These are phyloP conservation scores for Nosema muscidifuracis DNA, from an alignment of 371 early-diverging fungal species.

Conservation along the genomic window DNA sequence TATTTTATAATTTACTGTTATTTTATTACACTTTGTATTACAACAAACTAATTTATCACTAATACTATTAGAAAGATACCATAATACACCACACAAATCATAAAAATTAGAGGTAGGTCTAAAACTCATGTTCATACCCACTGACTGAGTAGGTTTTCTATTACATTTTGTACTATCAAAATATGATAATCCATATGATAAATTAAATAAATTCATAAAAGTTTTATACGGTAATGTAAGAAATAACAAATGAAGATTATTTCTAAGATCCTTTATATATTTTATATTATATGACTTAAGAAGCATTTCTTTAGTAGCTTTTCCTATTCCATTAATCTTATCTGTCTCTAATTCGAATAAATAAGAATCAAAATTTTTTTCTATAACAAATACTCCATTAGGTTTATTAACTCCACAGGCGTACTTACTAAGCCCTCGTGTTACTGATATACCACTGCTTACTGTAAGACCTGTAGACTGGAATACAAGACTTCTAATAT, in stretches of 20 bases:
- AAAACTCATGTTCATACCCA: slow-evolving; percentile 19
- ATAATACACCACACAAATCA: slow-evolving; percentile 11
- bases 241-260: slow-evolving; percentile 18
- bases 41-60: neutral
- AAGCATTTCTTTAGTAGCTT: slow-evolving; percentile 35
- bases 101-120: slow-evolving; percentile 26
- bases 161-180: slow-evolving; percentile 19
- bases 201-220: slow-evolving; percentile 28
- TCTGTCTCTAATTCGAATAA: slow-evolving; percentile 23
- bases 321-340: slow-evolving; percentile 56
- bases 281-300: slow-evolving; percentile 24
- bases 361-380: slow-evolving; percentile 24
- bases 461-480: slow-evolving; percentile 42
- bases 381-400: slow-evolving; percentile 34
- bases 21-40: neutral
- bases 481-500: slow-evolving; percentile 34
- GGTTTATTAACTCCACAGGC: slow-evolving; percentile 50
- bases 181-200: slow-evolving; percentile 40
- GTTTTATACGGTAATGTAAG: slow-evolving; percentile 32
- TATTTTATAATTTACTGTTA: slow-evolving; percentile 40
- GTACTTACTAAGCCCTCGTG: slow-evolving; percentile 45
- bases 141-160: neutral
- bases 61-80: neutral
- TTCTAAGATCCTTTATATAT: slow-evolving; percentile 33
- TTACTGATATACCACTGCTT: slow-evolving; percentile 49